Base-by-base conservation (phyloP, 129 eudicot species). In the Sambucus nigra region DNA sequence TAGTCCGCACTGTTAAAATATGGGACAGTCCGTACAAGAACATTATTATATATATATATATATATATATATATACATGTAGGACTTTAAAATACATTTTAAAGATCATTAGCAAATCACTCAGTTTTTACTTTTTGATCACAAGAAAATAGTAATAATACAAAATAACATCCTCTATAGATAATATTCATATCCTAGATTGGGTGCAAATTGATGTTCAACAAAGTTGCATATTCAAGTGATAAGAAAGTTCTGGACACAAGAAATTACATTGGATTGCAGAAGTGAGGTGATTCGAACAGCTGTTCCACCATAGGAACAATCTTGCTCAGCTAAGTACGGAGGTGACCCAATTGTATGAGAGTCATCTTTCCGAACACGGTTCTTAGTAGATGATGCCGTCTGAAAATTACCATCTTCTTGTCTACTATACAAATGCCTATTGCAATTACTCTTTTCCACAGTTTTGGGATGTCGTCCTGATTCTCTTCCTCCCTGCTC, bases 241-340 rank as follows among this genome's bases (percentile, higher is more conserved):
- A 3, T 4, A 29, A 29, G 35, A 8, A 4, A 8, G 35, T 29
- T 3, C 4, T 29, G 45, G 15, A 12, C 7, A 39, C 8, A 13
- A 39, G 2, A 42, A 22, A 31, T 64, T 39, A 84, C 94, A 76
- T 62, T 60, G 9, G 84, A 56, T 22, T 15, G 67, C 45, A 55
- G 5, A 47, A 44, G 65, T 61, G 68, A 11, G 40, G 51, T 61
- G 5, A 46, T 45, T 61, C 51, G 76, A 54, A 22, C 47, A 39
- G 61, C 59, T n/a, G 51, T 74, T 68, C 64, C 75, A 40, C 51
- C 60, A 58, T 69, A 38, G 20, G 73, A 67, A 32, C 41, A 14
- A 47, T 56, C 55, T 45, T 65, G 60, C 41, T 51, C 64, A 61
- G 66, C 60, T 47, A 56, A 65, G 45, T 39, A 13, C 15, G 15